phyloP scores from a whole-genome alignment of 352 stramenopile genomes.

The Phytopythium aichiense region DNA sequence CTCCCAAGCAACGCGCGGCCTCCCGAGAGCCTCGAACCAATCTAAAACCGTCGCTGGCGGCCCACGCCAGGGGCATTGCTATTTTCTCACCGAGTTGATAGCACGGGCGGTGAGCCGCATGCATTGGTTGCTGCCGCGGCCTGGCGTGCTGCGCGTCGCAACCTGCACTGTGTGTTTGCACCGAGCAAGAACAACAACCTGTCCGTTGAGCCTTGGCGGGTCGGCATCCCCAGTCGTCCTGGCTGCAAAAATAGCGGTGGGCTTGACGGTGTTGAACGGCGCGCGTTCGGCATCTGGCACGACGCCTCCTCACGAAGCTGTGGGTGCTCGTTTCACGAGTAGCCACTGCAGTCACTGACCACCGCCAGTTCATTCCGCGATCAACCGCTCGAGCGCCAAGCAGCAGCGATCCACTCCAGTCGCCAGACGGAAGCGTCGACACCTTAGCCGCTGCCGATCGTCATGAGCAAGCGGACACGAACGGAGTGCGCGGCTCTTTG shows the following conservation, averaged over 20 bases:
- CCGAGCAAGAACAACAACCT: neutral
- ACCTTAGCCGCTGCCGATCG: neutral
- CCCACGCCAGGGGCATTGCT: neutral
- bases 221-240: neutral
- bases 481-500: neutral
- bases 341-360: neutral
- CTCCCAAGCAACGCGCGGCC: neutral
- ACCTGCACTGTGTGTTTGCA: neutral
- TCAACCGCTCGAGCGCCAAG: neutral
- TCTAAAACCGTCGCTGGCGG: neutral
- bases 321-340: neutral
- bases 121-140: neutral
- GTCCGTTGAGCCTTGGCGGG: neutral
- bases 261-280: too few species aligned
- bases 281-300: neutral
- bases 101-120: neutral
- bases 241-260: slow-evolving; percentile 1
- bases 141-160: neutral
- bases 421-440: neutral
- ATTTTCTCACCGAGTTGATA: neutral
- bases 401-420: neutral
- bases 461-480: slow-evolving; percentile 6
- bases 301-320: neutral
- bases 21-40: neutral
- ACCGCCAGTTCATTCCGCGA: neutral